Percentiles rank a stretch among this genome's conserved stretches.
Conservation (phyloP, 2,329 filamentous ascomycete species). For the Chrysoporthe austroafricana region DNA sequence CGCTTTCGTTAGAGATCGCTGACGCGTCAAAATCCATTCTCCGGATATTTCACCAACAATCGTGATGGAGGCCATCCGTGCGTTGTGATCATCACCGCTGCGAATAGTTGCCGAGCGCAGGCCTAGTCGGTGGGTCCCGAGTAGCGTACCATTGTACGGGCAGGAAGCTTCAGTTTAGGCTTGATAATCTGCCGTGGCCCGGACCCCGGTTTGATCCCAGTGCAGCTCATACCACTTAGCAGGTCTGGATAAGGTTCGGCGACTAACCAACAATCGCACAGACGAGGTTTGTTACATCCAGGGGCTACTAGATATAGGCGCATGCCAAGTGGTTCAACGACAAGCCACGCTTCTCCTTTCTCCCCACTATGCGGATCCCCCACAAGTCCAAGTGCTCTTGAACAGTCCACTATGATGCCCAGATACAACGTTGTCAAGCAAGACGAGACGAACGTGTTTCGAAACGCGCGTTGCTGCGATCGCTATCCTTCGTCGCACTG, state of each 20-base stretch:
- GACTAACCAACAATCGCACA: background rate
- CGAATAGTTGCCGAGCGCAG: background rate
- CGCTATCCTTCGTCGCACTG: background rate
- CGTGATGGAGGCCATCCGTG: conserved; percentile 8
- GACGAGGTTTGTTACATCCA: background rate
- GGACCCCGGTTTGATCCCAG: background rate
- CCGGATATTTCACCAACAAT: background rate
- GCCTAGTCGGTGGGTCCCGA: background rate
- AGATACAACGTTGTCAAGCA: background rate
- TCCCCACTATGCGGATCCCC: background rate
- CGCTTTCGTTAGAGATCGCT: background rate
- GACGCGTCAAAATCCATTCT: background rate
- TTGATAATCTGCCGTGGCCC: conserved; percentile 16
- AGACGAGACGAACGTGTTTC: conserved; percentile 6
- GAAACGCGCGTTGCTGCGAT: background rate
- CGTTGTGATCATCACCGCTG: background rate
- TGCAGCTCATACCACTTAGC: background rate
- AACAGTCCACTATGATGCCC: background rate
- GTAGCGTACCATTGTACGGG: background rate
- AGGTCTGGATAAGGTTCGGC: background rate
- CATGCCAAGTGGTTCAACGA: background rate
- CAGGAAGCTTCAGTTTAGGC: conserved; percentile 19
- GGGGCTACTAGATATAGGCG: background rate
- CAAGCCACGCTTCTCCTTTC: background rate
- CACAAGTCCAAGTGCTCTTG: background rate